Evolutionary conservation across 768 basidiomycete species (phyloP).

Genomic region (Chiua virens): DNA sequence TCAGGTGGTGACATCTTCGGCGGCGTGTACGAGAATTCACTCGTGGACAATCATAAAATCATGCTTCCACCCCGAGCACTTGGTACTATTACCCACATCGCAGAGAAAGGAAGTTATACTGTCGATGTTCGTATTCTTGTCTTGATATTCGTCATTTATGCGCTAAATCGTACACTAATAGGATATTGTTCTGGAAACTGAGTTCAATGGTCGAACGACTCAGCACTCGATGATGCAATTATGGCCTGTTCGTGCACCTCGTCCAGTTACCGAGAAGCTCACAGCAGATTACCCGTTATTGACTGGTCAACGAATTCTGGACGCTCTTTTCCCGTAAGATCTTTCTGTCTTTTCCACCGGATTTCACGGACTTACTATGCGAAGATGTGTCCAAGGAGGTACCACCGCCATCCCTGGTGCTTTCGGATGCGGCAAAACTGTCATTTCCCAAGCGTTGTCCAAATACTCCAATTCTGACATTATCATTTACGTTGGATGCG

Average conservation of each 20-base stretch:
- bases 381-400: conserved; percentile 91
- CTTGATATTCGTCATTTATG: neutral
- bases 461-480: conserved; percentile 99
- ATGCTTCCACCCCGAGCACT: conserved; percentile 93
- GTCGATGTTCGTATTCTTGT: conserved; percentile 64
- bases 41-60: conserved; percentile 95
- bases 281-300: conserved; percentile 89
- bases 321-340: conserved; percentile 91
- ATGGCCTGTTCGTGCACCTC: conserved; percentile 98
- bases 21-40: conserved; percentile 93
- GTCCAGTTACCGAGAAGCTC: conserved; percentile 93
- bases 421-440: conserved; percentile 98
- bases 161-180: conserved; percentile 29
- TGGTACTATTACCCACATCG: conserved; percentile 91
- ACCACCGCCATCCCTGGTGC: conserved; percentile 98
- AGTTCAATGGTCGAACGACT: conserved; percentile 93
- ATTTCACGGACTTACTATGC: neutral
- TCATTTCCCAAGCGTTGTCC: conserved; percentile 96
- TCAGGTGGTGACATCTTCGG: conserved; percentile 98
- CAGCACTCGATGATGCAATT: conserved; percentile 97
- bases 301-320: conserved; percentile 96
- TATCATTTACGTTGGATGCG: conserved; percentile 98
- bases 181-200: conserved; percentile 96
- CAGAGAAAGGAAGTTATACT: conserved; percentile 90
- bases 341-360: neutral